Evolutionary conservation across 345 rosid genomes (phyloP), one percentile per base, ranked within the genome.

Genomic region (Salix caprea): DNA sequence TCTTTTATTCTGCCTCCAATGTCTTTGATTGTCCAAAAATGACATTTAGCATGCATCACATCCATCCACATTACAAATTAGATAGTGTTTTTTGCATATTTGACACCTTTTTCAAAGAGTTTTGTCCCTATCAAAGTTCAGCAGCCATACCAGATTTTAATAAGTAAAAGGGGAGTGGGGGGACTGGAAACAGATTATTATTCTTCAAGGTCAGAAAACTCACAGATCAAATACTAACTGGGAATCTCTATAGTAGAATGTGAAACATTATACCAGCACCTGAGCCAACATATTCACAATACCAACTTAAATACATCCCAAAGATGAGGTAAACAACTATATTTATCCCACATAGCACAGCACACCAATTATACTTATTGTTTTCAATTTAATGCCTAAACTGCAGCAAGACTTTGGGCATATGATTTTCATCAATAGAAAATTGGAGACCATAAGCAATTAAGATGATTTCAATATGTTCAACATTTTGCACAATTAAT

Each of bases 211-310:
- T 77, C 8, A 85, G 89, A 73, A 88, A 82, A 88, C 89, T 88
- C 93, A 85, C 87, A 85, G 88, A 86, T 80, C 69, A 76, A 65
- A 79, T 52, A 84, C 81, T 82, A 85, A 85, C 87, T 79, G 85
- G 80, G 88, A 83, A 81, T 82, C 86, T 70, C 80, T 80, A 83
- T 68, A 84, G 88, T 81, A 82, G 88, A 84, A 86, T 85, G 80
- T 80, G 86, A 78, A 82, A 88, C 86, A 88, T 80, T 83, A 88
- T 81, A 85, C 83, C 89, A 82, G 87, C 89, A 85, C 89, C 91
- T 82, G 91, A 90, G 83, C 86, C 84, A 89, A 85, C 89, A 89
- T 84, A 85, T 89, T 67, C 81, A 83, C 69, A 85, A 84, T 72
- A 82, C 82, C 82, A 76, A 39, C 83, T 87, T 78, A 83, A 85